Evolutionary conservation across 306 rosid species (phyloP), one percentile per base, ranked within the genome.

Genomic region (Coriaria nepalensis): DNA sequence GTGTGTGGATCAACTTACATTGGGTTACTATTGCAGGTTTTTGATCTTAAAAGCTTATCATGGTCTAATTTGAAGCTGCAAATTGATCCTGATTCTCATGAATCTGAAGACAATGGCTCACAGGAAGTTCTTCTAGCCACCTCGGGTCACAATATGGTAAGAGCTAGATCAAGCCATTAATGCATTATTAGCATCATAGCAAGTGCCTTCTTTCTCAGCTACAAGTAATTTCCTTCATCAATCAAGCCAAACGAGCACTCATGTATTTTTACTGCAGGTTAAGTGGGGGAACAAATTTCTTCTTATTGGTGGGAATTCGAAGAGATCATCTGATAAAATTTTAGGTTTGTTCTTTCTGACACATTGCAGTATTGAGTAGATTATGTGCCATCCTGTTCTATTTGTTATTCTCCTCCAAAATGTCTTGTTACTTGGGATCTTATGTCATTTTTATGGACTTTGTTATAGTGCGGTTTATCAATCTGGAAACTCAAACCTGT

Each of bases 31-130:
- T 60, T 76, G 65, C 87, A 92, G 96, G 87, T 79, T 50, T 73
- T 92, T 58, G 93, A 85, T 60, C 66, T 85, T 10, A 64, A 68
- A 63, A 71, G 73, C 55, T 78, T 85, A 61, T 57, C 63, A 0
- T 92, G 98, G 98, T 85, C 98, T 63, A 68, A 62, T 65, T 69
- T 82, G 62, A 78, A 82, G 70, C 74, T 85, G 61, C 81, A 75
- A 54, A 20, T 33, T 29, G 49, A 39, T 58, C 65, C 82, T 62
- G 73, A 59, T 54, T 66, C 66, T 40, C 72, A 48, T 43, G 47
- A 71, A 50, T 65, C 56, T 59, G 71, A 75, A 56, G 78, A 12
- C 43, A 47, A 53, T 50, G 57, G 36, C 48, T 57, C 63, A 5
- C 72, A 40, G 71, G 81, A 77, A 64, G 69, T 44, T 65, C 50